phyloP scores from a whole-genome alignment of 2,329 filamentous ascomycete genomes.

The Colletotrichum salicis region DNA sequence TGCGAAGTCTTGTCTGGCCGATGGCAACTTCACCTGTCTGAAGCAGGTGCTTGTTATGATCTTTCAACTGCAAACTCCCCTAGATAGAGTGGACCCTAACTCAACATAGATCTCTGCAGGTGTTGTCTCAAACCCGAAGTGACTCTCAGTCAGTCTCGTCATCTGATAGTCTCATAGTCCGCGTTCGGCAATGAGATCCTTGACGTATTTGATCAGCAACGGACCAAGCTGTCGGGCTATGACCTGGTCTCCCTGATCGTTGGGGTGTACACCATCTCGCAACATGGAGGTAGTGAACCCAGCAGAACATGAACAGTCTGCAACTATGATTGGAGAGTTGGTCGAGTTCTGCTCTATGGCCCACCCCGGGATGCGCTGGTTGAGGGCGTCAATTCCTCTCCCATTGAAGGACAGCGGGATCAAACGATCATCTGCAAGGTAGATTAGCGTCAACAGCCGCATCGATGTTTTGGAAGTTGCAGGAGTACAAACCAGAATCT shows the following conservation, averaged over 20 bases:
- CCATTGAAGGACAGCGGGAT: slow-evolving; percentile 49
- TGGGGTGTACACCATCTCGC: slow-evolving; percentile 54
- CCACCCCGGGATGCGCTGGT: slow-evolving; percentile 51
- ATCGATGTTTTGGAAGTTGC: neutral
- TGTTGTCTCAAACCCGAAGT: neutral
- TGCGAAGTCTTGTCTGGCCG: no score
- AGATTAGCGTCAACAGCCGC: neutral
- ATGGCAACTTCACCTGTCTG: no score
- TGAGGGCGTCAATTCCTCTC: slow-evolving; percentile 45
- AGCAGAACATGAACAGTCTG: slow-evolving; percentile 48
- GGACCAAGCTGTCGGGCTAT: slow-evolving; percentile 47
- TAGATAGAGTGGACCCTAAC: no score
- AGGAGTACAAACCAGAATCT: slow-evolving; percentile 50
- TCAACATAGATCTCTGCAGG: no score
- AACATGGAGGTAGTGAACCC: slow-evolving; percentile 47
- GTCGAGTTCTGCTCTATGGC: slow-evolving; percentile 46
- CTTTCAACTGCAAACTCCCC: no score
- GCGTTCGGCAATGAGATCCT: slow-evolving; percentile 24
- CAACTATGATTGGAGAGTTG: slow-evolving; percentile 52
- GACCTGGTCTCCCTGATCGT: slow-evolving; percentile 46
- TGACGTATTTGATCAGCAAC: slow-evolving; percentile 47
- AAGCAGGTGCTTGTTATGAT: no score
- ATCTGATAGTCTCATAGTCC: neutral
- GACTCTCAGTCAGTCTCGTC: neutral
- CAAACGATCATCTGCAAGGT: slow-evolving; percentile 49